Evolutionary conservation across 495 filamentous ascomycete species (phyloP).

Genomic region (Pyrenula aspistea): DNA sequence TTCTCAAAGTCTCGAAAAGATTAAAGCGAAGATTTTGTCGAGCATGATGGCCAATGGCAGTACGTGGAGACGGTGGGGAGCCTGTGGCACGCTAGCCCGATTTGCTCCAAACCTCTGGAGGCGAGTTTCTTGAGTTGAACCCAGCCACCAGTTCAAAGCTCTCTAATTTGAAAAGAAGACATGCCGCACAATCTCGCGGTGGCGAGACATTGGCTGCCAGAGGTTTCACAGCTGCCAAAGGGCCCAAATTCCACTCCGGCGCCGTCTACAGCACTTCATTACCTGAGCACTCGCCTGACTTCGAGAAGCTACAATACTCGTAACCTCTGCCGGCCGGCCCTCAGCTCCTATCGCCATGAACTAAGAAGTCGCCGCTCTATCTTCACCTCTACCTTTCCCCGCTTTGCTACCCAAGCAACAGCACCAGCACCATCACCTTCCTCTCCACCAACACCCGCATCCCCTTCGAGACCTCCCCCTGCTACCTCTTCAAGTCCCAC

Average conservation of each 20-base stretch:
- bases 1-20: no score
- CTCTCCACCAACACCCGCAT: conserved; percentile 8
- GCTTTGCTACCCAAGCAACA: conserved; percentile 1
- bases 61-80: no score
- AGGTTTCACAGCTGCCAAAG: not conserved
- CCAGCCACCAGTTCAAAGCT: not conserved
- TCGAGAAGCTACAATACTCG: not conserved
- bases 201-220: not conserved
- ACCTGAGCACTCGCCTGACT: not conserved
- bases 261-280: not conserved
- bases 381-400: conserved; percentile 3
- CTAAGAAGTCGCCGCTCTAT: conserved; percentile 5
- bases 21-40: no score
- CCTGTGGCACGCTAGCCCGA: no score
- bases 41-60: no score
- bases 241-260: not conserved
- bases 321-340: not conserved
- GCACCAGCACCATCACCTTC: conserved; percentile 7
- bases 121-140: not conserved
- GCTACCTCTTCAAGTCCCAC: conserved; percentile 7
- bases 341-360: not conserved
- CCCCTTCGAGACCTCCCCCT: conserved; percentile 11
- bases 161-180: conserved; percentile 4
- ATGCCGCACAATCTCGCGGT: not conserved
- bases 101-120: no score